Percentiles rank a stretch among this genome's conserved stretches.
Conservation (phyloP, 225 moss, liverwort and hornwort genomes). For the Marchantia polymorpha region DNA sequence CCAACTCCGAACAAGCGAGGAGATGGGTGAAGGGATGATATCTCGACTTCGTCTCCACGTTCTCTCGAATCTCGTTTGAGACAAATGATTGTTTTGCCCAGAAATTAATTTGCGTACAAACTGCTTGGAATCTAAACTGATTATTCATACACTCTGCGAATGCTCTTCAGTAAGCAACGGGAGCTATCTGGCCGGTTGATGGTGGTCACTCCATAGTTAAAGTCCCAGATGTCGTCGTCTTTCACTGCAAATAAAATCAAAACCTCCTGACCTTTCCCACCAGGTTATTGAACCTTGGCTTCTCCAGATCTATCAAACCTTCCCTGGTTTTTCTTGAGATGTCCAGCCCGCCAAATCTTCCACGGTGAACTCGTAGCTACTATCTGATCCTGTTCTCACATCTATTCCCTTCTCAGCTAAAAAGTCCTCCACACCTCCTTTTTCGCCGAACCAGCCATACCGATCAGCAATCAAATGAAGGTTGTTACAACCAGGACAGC, state of each 20-base stretch:
- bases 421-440: conserved; percentile 84
- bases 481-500: conserved; percentile 80
- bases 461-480: conserved; percentile 89
- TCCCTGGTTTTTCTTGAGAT: conserved; percentile 31
- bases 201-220: too few relatives aligned
- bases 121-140: too few relatives aligned
- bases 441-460: conserved; percentile 89
- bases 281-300: not conserved
- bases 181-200: too few relatives aligned
- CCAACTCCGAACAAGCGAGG: too few relatives aligned
- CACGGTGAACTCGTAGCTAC: conserved; percentile 67
- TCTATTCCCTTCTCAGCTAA: conserved; percentile 69
- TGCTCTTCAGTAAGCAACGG: too few relatives aligned
- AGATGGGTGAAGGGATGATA: too few relatives aligned
- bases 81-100: too few relatives aligned
- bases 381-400: conserved; percentile 65
- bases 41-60: too few relatives aligned
- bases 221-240: not conserved
- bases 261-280: not conserved
- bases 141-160: too few relatives aligned
- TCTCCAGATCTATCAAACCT: conserved; percentile 3
- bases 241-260: not conserved
- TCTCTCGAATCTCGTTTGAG: too few relatives aligned
- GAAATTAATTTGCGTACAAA: too few relatives aligned
- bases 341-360: conserved; percentile 88